Percentiles rank a stretch among this genome's conserved stretches.
Conservation (phyloP, 1,284 basidiomycete species). For the Trametes polyzona region DNA sequence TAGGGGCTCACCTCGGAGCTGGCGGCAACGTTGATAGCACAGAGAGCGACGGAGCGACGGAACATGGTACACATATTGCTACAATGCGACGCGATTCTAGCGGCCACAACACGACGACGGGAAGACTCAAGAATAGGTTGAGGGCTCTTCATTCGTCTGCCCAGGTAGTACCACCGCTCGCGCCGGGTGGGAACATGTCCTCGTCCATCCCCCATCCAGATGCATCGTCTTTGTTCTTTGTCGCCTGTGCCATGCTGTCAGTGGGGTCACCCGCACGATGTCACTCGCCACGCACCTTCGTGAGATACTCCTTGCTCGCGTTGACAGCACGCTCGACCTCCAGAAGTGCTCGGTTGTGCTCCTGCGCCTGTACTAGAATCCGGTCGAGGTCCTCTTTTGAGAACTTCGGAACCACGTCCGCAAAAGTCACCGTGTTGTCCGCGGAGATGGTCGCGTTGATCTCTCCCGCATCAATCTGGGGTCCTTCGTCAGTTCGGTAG, state of each 20-base stretch:
- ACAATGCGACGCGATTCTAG: constrained; percentile 17
- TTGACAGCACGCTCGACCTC: constrained; percentile 61
- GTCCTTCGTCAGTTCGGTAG: neutral
- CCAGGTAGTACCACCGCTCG: constrained; percentile 21
- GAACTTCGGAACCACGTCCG: constrained; percentile 62
- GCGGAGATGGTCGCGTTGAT: constrained; percentile 67
- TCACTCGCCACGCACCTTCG: constrained; percentile 49
- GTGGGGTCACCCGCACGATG: neutral
- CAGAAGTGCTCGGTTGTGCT: constrained; percentile 54
- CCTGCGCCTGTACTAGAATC: constrained; percentile 63
- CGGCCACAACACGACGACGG: neutral
- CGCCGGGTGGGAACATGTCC: constrained; percentile 26
- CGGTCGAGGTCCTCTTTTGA: constrained; percentile 68
- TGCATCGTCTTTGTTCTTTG: constrained; percentile 38
- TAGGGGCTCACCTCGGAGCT: no score
- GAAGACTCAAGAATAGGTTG: neutral
- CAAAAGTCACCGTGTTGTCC: constrained; percentile 73
- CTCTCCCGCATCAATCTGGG: constrained; percentile 70
- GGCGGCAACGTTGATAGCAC: neutral
- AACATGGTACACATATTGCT: constrained; percentile 25
- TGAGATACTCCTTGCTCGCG: constrained; percentile 66
- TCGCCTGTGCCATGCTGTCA: constrained; percentile 26
- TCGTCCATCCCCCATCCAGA: constrained; percentile 32
- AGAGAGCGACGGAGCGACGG: neutral
- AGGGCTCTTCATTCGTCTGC: constrained; percentile 20